Conservation (phyloP, 2,329 filamentous ascomycete species). For the Colletotrichum graminicola region DNA sequence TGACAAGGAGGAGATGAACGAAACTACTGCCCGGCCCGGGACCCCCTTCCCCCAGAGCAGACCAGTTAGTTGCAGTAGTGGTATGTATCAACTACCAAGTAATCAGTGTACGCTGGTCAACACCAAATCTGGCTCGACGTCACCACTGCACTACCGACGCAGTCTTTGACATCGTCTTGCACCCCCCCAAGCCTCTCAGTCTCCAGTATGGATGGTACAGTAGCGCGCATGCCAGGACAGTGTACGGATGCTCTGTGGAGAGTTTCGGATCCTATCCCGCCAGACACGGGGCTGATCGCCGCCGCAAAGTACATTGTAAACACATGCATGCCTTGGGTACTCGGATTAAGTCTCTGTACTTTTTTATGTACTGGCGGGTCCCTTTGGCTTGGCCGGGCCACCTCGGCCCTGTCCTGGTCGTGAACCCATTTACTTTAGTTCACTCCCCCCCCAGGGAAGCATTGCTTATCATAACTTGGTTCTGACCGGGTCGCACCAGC, state of each 20-base stretch:
- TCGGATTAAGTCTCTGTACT: neutral
- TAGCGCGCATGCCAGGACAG: neutral
- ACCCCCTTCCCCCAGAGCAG: neutral
- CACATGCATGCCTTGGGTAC: neutral
- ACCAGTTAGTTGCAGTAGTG: neutral
- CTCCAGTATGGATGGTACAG: neutral
- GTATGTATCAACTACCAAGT: neutral
- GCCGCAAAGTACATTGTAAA: neutral
- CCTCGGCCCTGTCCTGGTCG: neutral
- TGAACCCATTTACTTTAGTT: neutral
- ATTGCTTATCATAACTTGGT: conserved; percentile 27
- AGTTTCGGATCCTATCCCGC: conserved; percentile 25
- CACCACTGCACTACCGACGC: conserved; percentile 5
- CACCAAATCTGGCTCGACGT: conserved; percentile 12
- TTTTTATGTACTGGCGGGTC: neutral
- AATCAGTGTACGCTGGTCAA: neutral
- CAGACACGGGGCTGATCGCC: conserved; percentile 2
- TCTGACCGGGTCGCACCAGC: conserved; percentile 25
- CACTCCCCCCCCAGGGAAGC: neutral
- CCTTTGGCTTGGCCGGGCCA: neutral
- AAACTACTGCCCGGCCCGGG: neutral
- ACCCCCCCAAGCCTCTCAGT: neutral
- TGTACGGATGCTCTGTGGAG: conserved; percentile 5
- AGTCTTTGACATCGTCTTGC: neutral
- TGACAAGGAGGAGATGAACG: neutral